These are phyloP conservation scores for Cladosporium sp. DNA, from an alignment of 2,329 filamentous ascomycete genomes.

Conservation along the genomic window DNA sequence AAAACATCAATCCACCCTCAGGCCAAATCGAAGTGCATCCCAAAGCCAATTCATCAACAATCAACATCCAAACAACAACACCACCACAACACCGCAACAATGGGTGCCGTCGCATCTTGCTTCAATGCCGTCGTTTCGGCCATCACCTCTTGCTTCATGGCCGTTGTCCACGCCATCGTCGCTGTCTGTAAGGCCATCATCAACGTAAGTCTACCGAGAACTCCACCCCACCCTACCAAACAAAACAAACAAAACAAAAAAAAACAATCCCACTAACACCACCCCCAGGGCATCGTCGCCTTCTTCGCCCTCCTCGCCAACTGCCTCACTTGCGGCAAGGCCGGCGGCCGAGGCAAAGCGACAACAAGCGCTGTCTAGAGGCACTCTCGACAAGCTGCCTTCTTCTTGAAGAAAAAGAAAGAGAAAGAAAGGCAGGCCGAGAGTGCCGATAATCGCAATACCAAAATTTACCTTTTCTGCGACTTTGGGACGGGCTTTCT, in stretches of 20 bases:
- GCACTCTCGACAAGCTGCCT: slow-evolving; percentile 4
- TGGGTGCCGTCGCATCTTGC: slow-evolving; percentile 81
- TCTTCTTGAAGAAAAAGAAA: no score
- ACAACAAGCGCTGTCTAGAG: slow-evolving; percentile 34
- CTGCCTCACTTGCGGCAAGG: slow-evolving; percentile 46
- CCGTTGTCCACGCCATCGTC: slow-evolving; percentile 43
- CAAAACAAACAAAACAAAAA: no score
- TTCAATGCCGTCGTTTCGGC: slow-evolving; percentile 42
- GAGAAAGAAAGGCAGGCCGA: neutral
- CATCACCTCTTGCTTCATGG: slow-evolving; percentile 44
- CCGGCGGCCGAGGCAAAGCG: slow-evolving; percentile 35
- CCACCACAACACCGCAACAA: slow-evolving; percentile 32
- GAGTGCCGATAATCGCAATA: neutral
- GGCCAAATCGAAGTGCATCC: neutral
- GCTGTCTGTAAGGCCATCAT: slow-evolving; percentile 43
- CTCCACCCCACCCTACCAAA: no score
- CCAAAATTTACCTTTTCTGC: no score
- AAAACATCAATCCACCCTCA: slow-evolving; percentile 2
- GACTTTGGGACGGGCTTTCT: no score
- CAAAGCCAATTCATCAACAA: neutral
- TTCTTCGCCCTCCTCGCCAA: slow-evolving; percentile 46
- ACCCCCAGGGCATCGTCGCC: slow-evolving; percentile 42
- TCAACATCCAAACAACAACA: slow-evolving; percentile 9
- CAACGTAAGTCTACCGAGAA: slow-evolving; percentile 26
- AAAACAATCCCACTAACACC: slow-evolving; percentile 7